Base-by-base conservation (phyloP, 345 rosid species). In the Theobroma cacao region DNA sequence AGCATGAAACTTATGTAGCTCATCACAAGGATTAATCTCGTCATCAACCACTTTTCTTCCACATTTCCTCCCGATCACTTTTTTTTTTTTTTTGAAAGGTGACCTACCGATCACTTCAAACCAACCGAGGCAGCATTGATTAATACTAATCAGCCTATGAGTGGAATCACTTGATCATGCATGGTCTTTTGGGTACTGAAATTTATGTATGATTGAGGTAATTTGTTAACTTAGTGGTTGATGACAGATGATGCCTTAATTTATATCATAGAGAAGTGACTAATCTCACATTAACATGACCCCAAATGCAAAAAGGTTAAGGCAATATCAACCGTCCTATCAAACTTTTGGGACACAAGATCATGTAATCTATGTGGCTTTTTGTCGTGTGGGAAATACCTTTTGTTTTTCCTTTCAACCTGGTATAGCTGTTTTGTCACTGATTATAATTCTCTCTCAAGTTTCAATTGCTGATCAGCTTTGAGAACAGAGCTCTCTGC, bases 291-390 rank as follows among this genome's bases (percentile, higher is more conserved):
- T 41, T 6, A 67, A 48, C 61, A 52, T 12, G 20, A 11, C 0
- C 45, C 45, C 61, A 31, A 71, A 20, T 38, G 31, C 71, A 40
- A 34, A 18, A 31, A 71, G 4, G 1, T 26, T 0, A 24, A 68
- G 28, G 50, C 43, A 31, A 11, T 20, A 15, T 9, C 26, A 50
- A 8, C 26, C 24, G 48, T 48, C 60, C 14, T 31, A 52, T 33
- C 75, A 33, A 71, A 24, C 45, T 71, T 52, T 41, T 52, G 33
- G 61, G 75, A 20, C 26, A 69, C 15, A 48, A 50, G 10, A 50
- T 71, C 60, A 71, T 31, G 75, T 1, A 71, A 71, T 71, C 75
- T 71, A 20, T 71, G 75, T 71, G 60, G 75, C 53, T 20, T 50
- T 33, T 72, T 52, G 61, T 52, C 61, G 60, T 50, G 61, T 72